Evolutionary conservation across 345 rosid genomes (phyloP), one percentile per base, ranked within the genome.

Genomic region (Laguncularia racemosa): DNA sequence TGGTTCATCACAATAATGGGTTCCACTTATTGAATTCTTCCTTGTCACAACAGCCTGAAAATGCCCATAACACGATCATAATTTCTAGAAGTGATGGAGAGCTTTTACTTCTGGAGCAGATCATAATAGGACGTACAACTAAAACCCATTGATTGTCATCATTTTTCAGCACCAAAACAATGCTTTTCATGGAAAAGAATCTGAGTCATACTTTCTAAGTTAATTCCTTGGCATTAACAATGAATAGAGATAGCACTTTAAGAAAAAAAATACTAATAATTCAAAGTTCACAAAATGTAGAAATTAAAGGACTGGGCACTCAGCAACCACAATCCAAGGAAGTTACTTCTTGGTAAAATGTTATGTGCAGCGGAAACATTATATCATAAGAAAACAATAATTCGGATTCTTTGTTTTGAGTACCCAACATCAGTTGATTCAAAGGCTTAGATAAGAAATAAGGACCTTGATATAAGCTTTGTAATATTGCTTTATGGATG

Each of bases 41-140:
- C 84, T 76, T 14, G 57, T 68, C 64, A 80, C 55, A 55, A 76
- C 64, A 8, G 75, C 65, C 81, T 76, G 70, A 16, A 65, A 64
- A 46, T 47, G 38, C 59, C 43, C 13, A 44, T 2, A 12, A 21
- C 20, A 54, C 13, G 55, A 28, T 4, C 33, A 46, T 12, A 21
- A 40, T 33, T 6, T 33, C 11, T 1, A 33, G 40, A 33, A 33
- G 40, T 33, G 7, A 33, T 33, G 40, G 40, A 33, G 40, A 33
- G 9, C 9, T 33, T 33, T 33, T 33, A 9, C 40, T 33, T 33
- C 40, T 33, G 40, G 9, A 33, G 7, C 40, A 33, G 40, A 33
- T 33, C 40, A 33, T 1, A 33, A 33, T 33, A 33, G 40, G 11
- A 7, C 40, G 11, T 33, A 33, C 40, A 33, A 9, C 40, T 33